Conservation (phyloP, 129 eudicot genomes). For the Calendula officinalis region DNA sequence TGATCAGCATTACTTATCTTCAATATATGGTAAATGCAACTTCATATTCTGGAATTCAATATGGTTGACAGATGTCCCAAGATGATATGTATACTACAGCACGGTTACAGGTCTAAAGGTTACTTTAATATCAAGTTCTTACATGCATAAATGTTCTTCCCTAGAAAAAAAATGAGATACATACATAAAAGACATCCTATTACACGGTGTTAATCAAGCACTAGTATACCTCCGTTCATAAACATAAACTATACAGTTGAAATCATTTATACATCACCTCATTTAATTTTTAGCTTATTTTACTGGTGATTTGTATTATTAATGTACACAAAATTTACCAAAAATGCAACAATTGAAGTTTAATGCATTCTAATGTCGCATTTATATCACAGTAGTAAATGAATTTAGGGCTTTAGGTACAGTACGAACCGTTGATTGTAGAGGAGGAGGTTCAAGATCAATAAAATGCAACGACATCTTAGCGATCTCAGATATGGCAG, state of each 20-base stretch:
- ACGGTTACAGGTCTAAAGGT: conserved; percentile 5
- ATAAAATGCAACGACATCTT: conserved; percentile 70
- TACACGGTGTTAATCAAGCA: too few relatives aligned
- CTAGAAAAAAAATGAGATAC: neutral
- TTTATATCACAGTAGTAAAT: neutral
- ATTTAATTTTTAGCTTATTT: too few relatives aligned
- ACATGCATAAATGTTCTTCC: neutral
- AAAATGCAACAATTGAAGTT: neutral
- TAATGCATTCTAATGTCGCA: conserved; percentile 5
- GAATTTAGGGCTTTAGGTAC: neutral
- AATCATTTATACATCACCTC: too few relatives aligned
- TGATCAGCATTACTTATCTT: too few relatives aligned
- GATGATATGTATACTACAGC: neutral
- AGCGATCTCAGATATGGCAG: conserved; percentile 83
- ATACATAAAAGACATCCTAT: neutral
- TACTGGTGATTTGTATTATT: too few relatives aligned
- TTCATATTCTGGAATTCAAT: neutral
- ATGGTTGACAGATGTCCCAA: conserved; percentile 1
- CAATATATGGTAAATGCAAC: conserved; percentile 4
- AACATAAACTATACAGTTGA: too few relatives aligned
- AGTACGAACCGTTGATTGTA: conserved; percentile 49
- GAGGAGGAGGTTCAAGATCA: conserved; percentile 53
- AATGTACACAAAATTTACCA: neutral
- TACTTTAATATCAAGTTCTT: neutral
- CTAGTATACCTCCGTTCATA: too few relatives aligned